Conservation (phyloP, 495 filamentous ascomycete species). For the Trichocladium uniseriatum region DNA sequence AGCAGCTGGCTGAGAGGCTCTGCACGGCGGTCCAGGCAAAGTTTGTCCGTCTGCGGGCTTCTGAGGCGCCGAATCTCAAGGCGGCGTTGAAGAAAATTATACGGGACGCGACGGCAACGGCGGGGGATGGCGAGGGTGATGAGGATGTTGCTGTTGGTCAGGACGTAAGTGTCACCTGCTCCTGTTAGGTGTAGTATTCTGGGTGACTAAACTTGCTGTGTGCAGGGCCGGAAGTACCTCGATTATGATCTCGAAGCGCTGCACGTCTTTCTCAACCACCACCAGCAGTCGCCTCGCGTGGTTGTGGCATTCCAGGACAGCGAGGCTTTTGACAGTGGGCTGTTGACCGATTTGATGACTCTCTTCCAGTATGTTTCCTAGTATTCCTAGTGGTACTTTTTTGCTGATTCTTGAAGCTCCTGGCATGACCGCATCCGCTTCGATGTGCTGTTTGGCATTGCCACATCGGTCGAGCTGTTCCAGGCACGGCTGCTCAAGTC, state of each 20-base stretch:
- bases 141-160: conserved; percentile 41
- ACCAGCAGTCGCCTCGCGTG: conserved; percentile 50
- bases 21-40: conserved; percentile 38
- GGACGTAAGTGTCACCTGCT: conserved; percentile 39
- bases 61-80: conserved; percentile 76
- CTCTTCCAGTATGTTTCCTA: conserved; percentile 58
- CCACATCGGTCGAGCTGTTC: conserved; percentile 84
- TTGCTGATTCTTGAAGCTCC: conserved; percentile 43
- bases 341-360: conserved; percentile 69
- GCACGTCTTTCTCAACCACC: conserved; percentile 48
- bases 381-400: neutral
- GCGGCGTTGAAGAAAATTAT: conserved; percentile 75
- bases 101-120: conserved; percentile 35
- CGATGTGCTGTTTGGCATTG: conserved; percentile 75
- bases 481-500: conserved; percentile 73
- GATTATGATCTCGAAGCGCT: conserved; percentile 88
- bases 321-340: conserved; percentile 76
- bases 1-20: conserved; percentile 51
- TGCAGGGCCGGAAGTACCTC: conserved; percentile 62
- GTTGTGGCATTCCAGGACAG: conserved; percentile 80
- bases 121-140: conserved; percentile 33
- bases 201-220: no score
- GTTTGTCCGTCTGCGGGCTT: conserved; percentile 65
- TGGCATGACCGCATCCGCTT: conserved; percentile 90
- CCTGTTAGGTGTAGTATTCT: no score